These are phyloP conservation scores for Rhodamnia rubescens DNA, from an alignment of 345 rosid genomes.

Conservation along the genomic window DNA sequence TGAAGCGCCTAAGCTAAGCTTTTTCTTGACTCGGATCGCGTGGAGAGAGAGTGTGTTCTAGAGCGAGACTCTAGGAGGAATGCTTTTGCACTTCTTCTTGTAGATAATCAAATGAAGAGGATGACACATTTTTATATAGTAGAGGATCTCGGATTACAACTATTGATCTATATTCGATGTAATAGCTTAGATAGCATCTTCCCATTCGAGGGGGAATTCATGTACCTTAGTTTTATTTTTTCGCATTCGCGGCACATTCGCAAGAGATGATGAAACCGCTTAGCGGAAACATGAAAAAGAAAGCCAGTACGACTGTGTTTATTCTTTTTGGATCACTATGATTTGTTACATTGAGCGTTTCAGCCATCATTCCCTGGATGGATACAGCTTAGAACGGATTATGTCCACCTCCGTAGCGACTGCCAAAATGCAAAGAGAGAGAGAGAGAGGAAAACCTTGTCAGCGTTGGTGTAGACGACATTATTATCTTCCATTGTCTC, in stretches of 20 bases:
- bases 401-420: background rate
- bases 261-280: background rate
- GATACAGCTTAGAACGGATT: background rate
- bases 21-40: too few relatives aligned
- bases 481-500: background rate
- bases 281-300: background rate
- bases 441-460: background rate
- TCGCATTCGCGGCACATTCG: background rate
- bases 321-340: background rate
- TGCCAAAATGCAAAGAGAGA: background rate
- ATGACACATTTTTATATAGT: too few relatives aligned
- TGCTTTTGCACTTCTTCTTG: too few relatives aligned
- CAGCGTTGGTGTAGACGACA: background rate
- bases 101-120: too few relatives aligned
- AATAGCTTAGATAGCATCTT: too few relatives aligned
- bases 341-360: background rate
- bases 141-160: too few relatives aligned
- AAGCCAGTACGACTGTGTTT: background rate
- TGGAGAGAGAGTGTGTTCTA: too few relatives aligned
- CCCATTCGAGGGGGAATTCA: background rate
- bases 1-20: too few relatives aligned
- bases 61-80: too few relatives aligned
- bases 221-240: background rate
- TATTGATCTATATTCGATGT: too few relatives aligned
- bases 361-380: background rate